Evolutionary conservation across 2,329 filamentous ascomycete genomes (phyloP), one percentile per base, ranked within the genome.

Genomic region (Cadophora sp.): DNA sequence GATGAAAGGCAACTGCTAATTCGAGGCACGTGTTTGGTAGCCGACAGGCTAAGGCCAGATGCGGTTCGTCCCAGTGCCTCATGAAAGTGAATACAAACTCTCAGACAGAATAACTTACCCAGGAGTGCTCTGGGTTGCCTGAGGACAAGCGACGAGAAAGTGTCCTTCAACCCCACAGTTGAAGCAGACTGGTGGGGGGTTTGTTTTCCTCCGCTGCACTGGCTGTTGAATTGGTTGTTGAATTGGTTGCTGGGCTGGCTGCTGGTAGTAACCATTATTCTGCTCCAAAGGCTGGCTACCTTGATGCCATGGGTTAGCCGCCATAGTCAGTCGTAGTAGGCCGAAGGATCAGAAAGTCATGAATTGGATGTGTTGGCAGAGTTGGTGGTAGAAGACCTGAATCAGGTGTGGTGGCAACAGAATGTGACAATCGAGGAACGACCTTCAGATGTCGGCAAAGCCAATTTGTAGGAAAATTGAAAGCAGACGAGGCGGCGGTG

Each of bases 131-230:
- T 83, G 78, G 27, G 82, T 83, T 24, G 82, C 80, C 67, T 85
- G 81, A 8, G 83, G 84, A 73, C 85, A 87, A 59, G 83, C 83
- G 62, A 85, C 77, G 14, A 83, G 78, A 79, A 83, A 86, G 73
- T 87, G 85, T 4, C 83, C 82, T 36, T 77, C 76, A 58, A 76
- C 74, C 62, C 84, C 83, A 71, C 85, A 87, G 72, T 86, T 87
- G 74, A 85, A 86, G 75, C 85, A 87, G 69, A 80, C 71, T 8
- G 78, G 77, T 63, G 79, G 79, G 39, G 68, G 70, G 33, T 72
- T 71, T 50, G 63, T 64, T 71, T 59, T 64, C 43, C 59, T 66
- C 8, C 63, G 72, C 33, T 64, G 50, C 20, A 61, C 62, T 45
- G 64, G 51, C 58, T 59, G 51, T 55, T 33, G 60, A 53, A 55